A percentile compares a stretch with the other conserved stretches of the same genome.
Evolutionary conservation across 1,284 basidiomycete genomes (phyloP).

Genomic region (Malassezia vespertilionis): DNA sequence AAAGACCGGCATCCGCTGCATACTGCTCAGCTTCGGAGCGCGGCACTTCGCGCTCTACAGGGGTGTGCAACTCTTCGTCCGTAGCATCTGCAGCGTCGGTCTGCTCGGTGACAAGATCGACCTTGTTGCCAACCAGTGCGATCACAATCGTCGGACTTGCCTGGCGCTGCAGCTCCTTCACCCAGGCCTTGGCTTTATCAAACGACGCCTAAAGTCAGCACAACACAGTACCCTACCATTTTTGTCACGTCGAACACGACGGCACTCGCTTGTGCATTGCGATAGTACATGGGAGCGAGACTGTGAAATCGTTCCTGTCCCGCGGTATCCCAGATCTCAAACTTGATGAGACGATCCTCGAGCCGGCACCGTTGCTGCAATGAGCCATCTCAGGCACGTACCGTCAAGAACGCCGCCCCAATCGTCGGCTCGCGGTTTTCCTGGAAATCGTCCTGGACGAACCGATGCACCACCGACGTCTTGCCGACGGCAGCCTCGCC

Average conservation of each 20-base stretch:
- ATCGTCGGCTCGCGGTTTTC: slow-evolving; percentile 97
- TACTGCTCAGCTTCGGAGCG: slow-evolving; percentile 87
- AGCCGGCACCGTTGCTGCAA: slow-evolving; percentile 57
- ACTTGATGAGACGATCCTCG: slow-evolving; percentile 60
- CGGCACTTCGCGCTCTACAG: slow-evolving; percentile 31
- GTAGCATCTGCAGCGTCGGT: slow-evolving; percentile 49
- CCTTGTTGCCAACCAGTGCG: slow-evolving; percentile 49
- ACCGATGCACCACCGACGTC: slow-evolving; percentile 95
- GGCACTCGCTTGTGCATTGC: slow-evolving; percentile 93
- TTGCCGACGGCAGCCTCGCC: slow-evolving; percentile 97
- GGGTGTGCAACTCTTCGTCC: slow-evolving; percentile 42
- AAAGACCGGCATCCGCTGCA: slow-evolving; percentile 76
- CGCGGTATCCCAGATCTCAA: slow-evolving; percentile 93
- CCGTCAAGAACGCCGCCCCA: slow-evolving; percentile 67
- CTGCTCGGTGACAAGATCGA: slow-evolving; percentile 63
- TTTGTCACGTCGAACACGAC: slow-evolving; percentile 97
- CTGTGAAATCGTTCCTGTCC: slow-evolving; percentile 91
- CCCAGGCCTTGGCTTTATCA: slow-evolving; percentile 99
- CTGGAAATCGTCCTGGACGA: slow-evolving; percentile 89
- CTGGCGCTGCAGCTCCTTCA: slow-evolving; percentile 96
- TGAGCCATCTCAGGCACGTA: slow-evolving; percentile 11
- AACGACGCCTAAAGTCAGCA: slow-evolving; percentile 54
- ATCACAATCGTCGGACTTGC: slow-evolving; percentile 99
- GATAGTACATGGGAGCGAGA: slow-evolving; percentile 93
- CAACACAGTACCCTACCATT: slow-evolving; percentile 22